Percentiles rank a stretch among this genome's conserved stretches.
These are phyloP conservation scores for Suillus spraguei DNA, from an alignment of 768 basidiomycete species.

Conservation along the genomic window DNA sequence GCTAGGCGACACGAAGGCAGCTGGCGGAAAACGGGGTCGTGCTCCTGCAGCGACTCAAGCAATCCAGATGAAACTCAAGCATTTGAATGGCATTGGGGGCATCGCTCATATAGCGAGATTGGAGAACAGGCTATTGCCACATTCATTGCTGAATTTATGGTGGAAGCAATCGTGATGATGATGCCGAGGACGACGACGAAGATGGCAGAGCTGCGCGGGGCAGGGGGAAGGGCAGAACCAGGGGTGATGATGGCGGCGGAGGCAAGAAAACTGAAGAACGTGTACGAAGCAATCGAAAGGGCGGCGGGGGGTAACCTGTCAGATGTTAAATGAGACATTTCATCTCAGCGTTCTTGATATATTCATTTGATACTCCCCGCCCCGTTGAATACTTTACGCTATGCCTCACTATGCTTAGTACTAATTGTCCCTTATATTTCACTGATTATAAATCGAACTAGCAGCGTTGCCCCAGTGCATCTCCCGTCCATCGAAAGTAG, in stretches of 20 bases:
- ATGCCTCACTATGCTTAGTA: background rate
- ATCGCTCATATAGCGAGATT: constrained; percentile 77
- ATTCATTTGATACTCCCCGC: background rate
- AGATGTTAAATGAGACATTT: constrained; percentile 31
- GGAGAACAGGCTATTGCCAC: constrained; percentile 73
- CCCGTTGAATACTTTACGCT: background rate
- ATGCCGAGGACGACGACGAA: constrained; percentile 35
- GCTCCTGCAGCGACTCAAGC: constrained; percentile 42
- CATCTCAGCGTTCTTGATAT: background rate
- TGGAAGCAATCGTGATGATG: constrained; percentile 37
- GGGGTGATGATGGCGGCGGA: constrained; percentile 23
- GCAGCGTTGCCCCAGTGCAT: constrained; percentile 30
- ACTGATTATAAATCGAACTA: constrained; percentile 28
- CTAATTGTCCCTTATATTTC: background rate
- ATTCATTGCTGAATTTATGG: constrained; percentile 85
- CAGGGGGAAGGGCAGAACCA: constrained; percentile 20
- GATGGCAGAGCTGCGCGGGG: constrained; percentile 20
- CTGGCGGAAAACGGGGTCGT: constrained; percentile 57
- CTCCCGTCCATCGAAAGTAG: constrained; percentile 56
- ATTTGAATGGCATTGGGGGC: constrained; percentile 88
- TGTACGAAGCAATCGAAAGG: constrained; percentile 59
- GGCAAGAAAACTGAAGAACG: constrained; percentile 44
- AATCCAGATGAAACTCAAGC: constrained; percentile 31
- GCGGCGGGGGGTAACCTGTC: constrained; percentile 63
- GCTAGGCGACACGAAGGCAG: constrained; percentile 49